Base-by-base conservation (phyloP, 805 yeast species). In the Candida germanica region DNA sequence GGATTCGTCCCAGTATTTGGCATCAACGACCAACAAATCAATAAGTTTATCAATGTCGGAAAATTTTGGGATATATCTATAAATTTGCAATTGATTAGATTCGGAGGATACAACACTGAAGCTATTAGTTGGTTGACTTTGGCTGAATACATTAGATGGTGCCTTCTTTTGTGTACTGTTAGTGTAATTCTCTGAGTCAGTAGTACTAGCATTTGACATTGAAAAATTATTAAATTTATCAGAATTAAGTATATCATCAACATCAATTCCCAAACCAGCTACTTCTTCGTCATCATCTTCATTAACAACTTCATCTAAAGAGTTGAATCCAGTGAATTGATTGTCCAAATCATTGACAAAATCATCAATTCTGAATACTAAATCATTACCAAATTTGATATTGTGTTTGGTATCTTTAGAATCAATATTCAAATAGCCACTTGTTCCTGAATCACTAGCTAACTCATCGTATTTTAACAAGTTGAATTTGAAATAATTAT, bases 31-130 rank as follows among this genome's bases (percentile, higher is more conserved):
- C 34, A 91, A 60, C 15, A 89, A 70, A 57, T 91, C 97, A 36
- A 88, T 70, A 48, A 91, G 69, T 47, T 79, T 78, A 29, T 86
- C 93, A 38, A 87, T 59, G 1, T 85, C 72, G 1, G 93, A 93
- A 47, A 50, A 59, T 33, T 63, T 61, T 3, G 71, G 71, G 23
- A 65, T 56, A 39, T 49, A 59, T 29, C 44, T 50, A 24, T 38
- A 39, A 11, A 35, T 43, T 16, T 43, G 47, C 15, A 35, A 17
- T 25, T 44, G 42, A 28, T 34, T 39, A 6, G 51, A 49, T 13
- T 44, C 50, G 16, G 49, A 28, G 1, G 54, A 47, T 18, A 48
- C 31, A 2, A 45, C 35, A 33, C 48, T 47, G 26, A 29, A 30
- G 25, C 38, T 39, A 27, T 34, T 39, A 31, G 31, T 38, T 29